Conservation (phyloP, 768 basidiomycete genomes). For the Gelatoporia subvermispora region DNA sequence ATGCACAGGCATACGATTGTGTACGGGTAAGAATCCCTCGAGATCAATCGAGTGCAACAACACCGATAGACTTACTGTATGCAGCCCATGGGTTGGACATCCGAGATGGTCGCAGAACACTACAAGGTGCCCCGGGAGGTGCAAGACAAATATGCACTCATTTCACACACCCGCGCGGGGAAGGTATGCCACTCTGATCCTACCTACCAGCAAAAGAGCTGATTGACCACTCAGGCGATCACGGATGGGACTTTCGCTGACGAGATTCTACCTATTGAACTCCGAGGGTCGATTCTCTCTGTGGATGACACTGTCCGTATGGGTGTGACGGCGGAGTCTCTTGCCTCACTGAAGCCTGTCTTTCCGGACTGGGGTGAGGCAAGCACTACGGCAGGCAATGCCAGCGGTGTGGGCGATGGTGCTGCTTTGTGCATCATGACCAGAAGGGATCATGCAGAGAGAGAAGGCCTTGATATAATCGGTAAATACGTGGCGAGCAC, state of each 20-base stretch:
- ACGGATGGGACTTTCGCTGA: slow-evolving; percentile 71
- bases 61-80: slow-evolving; percentile 3
- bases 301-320: slow-evolving; percentile 85
- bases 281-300: slow-evolving; percentile 61
- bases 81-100: slow-evolving; percentile 94
- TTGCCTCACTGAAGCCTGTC: slow-evolving; percentile 77
- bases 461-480: slow-evolving; percentile 71
- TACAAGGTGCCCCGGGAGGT: slow-evolving; percentile 74
- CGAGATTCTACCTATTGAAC: slow-evolving; percentile 86
- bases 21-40: slow-evolving; percentile 46
- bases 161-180: slow-evolving; percentile 79
- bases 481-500: slow-evolving; percentile 79
- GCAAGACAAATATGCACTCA: slow-evolving; percentile 87
- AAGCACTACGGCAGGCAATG: slow-evolving; percentile 79
- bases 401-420: slow-evolving; percentile 89
- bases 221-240: slow-evolving; percentile 33
- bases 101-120: slow-evolving; percentile 80
- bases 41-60: neutral
- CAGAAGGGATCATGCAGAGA: slow-evolving; percentile 70
- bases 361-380: slow-evolving; percentile 77
- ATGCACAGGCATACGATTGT: slow-evolving; percentile 68
- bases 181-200: slow-evolving; percentile 35
- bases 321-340: slow-evolving; percentile 74
- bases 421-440: slow-evolving; percentile 82
- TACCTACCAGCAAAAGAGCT: neutral